Conservation (phyloP, 2,329 filamentous ascomycete genomes). For the Macrophomina pseudophaseolina region DNA sequence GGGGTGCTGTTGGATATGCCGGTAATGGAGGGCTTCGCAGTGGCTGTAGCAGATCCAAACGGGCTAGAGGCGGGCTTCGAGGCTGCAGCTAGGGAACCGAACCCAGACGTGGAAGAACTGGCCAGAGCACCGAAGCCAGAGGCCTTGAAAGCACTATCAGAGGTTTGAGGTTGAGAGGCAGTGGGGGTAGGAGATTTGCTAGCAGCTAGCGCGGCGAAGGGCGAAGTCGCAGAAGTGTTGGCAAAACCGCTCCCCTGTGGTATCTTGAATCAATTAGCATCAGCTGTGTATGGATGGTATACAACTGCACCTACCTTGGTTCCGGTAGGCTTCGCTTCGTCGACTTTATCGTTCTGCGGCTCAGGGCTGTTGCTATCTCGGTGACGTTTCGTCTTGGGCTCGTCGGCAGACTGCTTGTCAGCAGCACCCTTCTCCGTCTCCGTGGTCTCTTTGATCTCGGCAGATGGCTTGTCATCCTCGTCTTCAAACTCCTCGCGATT, state of each 20-base stretch:
- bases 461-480: slow-evolving; percentile 27
- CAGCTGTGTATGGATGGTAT: neutral
- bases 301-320: slow-evolving; percentile 34
- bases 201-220: slow-evolving; percentile 52
- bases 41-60: slow-evolving; percentile 34
- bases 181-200: slow-evolving; percentile 41
- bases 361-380: slow-evolving; percentile 40
- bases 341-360: slow-evolving; percentile 27
- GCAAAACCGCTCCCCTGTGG: slow-evolving; percentile 49
- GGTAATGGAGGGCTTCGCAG: slow-evolving; percentile 33
- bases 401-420: slow-evolving; percentile 33
- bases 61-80: slow-evolving; percentile 41
- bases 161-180: slow-evolving; percentile 42
- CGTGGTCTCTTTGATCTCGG: slow-evolving; percentile 22
- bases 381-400: slow-evolving; percentile 44
- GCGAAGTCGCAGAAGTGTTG: slow-evolving; percentile 53
- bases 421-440: slow-evolving; percentile 7
- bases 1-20: slow-evolving; percentile 26
- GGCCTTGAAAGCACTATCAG: slow-evolving; percentile 56
- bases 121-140: slow-evolving; percentile 54
- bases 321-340: slow-evolving; percentile 30
- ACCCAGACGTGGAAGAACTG: slow-evolving; percentile 43
- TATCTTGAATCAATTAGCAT: slow-evolving; percentile 32
- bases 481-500: slow-evolving; percentile 41
- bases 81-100: slow-evolving; percentile 41